Evolutionary conservation across 352 stramenopile species (phyloP), one percentile per base, ranked within the genome.

Genomic region (Pythium pyrilobum): DNA sequence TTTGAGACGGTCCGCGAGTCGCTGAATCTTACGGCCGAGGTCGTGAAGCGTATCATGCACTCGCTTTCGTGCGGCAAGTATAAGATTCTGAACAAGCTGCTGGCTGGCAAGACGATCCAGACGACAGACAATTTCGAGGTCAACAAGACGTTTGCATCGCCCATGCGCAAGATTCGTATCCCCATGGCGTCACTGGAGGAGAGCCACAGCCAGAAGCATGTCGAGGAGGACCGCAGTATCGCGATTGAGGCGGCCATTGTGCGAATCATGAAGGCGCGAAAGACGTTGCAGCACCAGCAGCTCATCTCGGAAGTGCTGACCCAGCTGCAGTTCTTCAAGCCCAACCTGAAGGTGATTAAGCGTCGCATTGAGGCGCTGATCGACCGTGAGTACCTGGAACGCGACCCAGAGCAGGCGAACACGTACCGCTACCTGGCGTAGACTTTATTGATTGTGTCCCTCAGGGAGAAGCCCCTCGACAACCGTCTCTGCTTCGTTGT

Each of bases 191-290:
- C 91, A 24, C 74, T 99, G 39, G 97, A 99, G 52, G 91, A 98
- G 66, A 97, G 88, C 52, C 91, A 99, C 79, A 99, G 97, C 66
- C 96, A 97, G 41, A 99, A 99, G 74, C 84, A 96, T 42, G 95
- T 99, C 5, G 94, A 99, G 67, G 96, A 99, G 66, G 87, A 97
- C 55, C 78, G 89, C 34, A 89, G 88, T 56, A 97, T 98, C 74
- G 96, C 97, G 18, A 99, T 99, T 67, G 97, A 99, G 81, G 97
- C 97, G 33, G 96, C 97, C 12, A 98, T 99, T 64, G 97, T 99
- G 36, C 92, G 97, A 69, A 99, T 99, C 76, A 99, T 99, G 97
- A 99, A 99, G 78, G 95, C 95, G 18, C 77, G 95, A 54, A 98
- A 98, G 74, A 98, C 92, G 28, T 75, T 99, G 50, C 80, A 96